Evolutionary conservation across 345 rosid genomes (phyloP).

Genomic region (Eucalyptus paniculata): DNA sequence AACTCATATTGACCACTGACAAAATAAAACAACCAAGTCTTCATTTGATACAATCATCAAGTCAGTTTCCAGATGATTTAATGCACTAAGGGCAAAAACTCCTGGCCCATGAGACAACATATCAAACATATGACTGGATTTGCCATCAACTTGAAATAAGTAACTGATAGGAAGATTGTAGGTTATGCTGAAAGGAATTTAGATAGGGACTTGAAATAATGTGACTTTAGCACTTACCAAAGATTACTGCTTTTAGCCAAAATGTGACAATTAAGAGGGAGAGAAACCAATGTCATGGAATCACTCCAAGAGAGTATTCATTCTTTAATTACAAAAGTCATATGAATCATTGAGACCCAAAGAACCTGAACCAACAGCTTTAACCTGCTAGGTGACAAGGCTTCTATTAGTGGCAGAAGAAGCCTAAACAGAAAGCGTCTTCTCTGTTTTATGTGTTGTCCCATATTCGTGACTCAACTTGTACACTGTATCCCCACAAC

Average conservation of each 20-base stretch:
- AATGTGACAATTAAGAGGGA: not conserved
- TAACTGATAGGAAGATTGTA: not conserved
- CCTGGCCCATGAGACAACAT: not conserved
- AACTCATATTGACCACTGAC: not conserved
- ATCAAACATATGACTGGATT: not conserved
- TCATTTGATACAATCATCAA: not conserved
- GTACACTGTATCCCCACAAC: not conserved
- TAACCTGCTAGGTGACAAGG: not conserved
- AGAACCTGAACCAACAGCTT: not conserved
- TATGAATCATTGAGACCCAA: not conserved
- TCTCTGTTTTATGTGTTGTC: not conserved
- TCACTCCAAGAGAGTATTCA: not conserved
- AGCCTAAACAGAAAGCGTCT: not conserved
- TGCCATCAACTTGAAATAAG: not conserved
- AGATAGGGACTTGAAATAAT: not conserved
- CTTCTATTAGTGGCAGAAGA: not conserved
- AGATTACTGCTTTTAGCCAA: not conserved
- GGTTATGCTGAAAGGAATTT: not conserved
- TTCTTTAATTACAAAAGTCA: not conserved
- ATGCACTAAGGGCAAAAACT: not conserved
- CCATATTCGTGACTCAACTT: not conserved
- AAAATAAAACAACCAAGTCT: not conserved
- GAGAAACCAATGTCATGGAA: not conserved
- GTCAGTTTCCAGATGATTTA: not conserved
- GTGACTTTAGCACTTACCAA: not conserved